These are phyloP conservation scores for Calocybe gangraenosa DNA, from an alignment of 768 basidiomycete genomes.

Conservation along the genomic window DNA sequence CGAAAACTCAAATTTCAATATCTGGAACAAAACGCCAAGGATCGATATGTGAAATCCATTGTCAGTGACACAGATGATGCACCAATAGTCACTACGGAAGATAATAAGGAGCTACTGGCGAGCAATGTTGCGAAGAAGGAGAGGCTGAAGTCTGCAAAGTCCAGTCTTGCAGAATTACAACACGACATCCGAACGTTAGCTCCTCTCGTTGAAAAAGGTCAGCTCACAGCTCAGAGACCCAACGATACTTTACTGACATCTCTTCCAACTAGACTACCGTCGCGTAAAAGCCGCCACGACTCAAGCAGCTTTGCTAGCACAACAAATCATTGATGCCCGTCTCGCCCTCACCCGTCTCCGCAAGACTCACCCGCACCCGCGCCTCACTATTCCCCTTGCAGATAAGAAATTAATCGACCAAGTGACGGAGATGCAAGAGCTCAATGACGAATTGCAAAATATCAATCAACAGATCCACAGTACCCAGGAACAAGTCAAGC, in stretches of 20 bases:
- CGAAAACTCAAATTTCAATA: conserved; percentile 87
- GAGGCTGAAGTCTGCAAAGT: conserved; percentile 61
- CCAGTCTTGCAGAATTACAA: conserved; percentile 54
- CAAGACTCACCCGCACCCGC: conserved; percentile 74
- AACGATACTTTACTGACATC: not conserved
- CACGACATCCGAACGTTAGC: conserved; percentile 59
- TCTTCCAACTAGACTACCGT: conserved; percentile 47
- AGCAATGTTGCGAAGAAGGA: conserved; percentile 72
- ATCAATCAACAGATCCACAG: conserved; percentile 46
- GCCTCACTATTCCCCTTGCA: conserved; percentile 74
- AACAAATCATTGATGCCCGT: conserved; percentile 80
- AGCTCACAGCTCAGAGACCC: not conserved
- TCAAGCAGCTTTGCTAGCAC: conserved; percentile 56
- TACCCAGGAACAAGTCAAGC: conserved; percentile 61
- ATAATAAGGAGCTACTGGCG: conserved; percentile 61
- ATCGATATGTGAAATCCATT: conserved; percentile 83
- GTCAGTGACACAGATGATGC: conserved; percentile 83
- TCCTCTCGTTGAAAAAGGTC: conserved; percentile 68
- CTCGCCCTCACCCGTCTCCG: conserved; percentile 76
- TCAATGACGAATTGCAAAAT: conserved; percentile 60
- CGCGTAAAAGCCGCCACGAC: conserved; percentile 48
- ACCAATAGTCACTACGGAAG: conserved; percentile 73
- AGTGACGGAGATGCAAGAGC: conserved; percentile 73
- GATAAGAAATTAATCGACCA: conserved; percentile 72
- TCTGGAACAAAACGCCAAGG: conserved; percentile 86